These are phyloP conservation scores for Lepidium africanum DNA, from an alignment of 345 rosid species.

Conservation along the genomic window DNA sequence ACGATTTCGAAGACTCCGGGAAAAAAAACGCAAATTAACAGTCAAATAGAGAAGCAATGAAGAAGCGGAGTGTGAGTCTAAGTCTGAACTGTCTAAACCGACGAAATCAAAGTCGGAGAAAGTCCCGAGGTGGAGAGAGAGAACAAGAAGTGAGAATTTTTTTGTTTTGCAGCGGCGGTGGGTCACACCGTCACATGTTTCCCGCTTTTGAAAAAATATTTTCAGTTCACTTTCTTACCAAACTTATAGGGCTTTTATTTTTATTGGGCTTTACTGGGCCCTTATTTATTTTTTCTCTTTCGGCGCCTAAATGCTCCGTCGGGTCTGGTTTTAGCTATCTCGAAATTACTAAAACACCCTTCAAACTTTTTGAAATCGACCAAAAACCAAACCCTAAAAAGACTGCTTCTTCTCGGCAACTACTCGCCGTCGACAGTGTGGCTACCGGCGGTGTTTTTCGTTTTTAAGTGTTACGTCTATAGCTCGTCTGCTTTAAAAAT, in stretches of 20 bases:
- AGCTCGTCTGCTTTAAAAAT: neutral
- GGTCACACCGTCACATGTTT: constrained; percentile 39
- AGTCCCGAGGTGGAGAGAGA: neutral
- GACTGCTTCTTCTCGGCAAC: neutral
- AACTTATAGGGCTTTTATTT: neutral
- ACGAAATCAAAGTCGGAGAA: constrained; percentile 15
- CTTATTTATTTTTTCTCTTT: neutral
- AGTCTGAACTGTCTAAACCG: neutral
- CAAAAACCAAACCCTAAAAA: constrained; percentile 9
- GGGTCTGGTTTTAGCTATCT: neutral
- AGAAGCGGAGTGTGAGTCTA: constrained; percentile 4
- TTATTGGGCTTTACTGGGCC: neutral
- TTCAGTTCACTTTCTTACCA: constrained; percentile 24
- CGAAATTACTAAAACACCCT: neutral
- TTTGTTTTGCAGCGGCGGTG: constrained; percentile 16
- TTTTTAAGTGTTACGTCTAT: neutral
- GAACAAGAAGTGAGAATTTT: neutral
- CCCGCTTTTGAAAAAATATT: constrained; percentile 42
- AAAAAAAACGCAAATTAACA: neutral
- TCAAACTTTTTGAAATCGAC: neutral
- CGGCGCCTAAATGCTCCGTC: neutral
- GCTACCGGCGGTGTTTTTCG: neutral
- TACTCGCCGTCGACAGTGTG: constrained; percentile 14
- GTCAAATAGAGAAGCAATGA: neutral
- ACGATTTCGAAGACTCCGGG: neutral